Conservation (phyloP, 192 early-diverging fungal genomes). For the Geranomyces michiganensis region DNA sequence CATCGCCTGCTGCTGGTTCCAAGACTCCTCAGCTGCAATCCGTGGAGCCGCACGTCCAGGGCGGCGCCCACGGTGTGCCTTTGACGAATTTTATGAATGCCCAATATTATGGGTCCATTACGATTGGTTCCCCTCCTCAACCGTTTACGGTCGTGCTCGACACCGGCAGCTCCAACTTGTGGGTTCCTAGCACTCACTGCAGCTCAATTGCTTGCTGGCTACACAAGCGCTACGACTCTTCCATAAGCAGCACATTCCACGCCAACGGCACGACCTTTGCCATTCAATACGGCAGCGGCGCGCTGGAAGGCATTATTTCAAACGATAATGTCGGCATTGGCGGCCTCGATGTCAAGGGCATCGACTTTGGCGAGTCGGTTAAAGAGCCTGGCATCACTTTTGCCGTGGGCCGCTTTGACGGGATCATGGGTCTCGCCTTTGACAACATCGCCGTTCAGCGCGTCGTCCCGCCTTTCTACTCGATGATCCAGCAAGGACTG, state of each 20-base stretch:
- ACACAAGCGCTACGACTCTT: conserved; percentile 84
- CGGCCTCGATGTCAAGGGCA: conserved; percentile 65
- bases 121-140: conserved; percentile 75
- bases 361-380: conserved; percentile 94
- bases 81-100: conserved; percentile 94
- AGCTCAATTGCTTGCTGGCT: conserved; percentile 94
- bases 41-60: neutral
- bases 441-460: conserved; percentile 80
- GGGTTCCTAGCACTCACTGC: conserved; percentile 95
- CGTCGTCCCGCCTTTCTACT: conserved; percentile 94
- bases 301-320: conserved; percentile 93
- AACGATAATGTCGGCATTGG: conserved; percentile 77
- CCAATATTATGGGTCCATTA: conserved; percentile 93
- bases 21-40: neutral
- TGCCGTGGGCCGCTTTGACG: conserved; percentile 94
- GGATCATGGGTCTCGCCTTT: conserved; percentile 60
- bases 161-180: conserved; percentile 93
- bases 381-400: conserved; percentile 97
- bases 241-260: conserved; percentile 75
- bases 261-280: conserved; percentile 94
- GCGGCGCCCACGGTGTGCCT: conserved; percentile 48
- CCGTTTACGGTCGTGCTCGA: conserved; percentile 92
- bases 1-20: neutral
- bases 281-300: conserved; percentile 91
- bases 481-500: conserved; percentile 76